Percentiles rank a stretch among this genome's conserved stretches.
Conservation (phyloP, 371 early-diverging fungal genomes). For the Mortierella sp. region DNA sequence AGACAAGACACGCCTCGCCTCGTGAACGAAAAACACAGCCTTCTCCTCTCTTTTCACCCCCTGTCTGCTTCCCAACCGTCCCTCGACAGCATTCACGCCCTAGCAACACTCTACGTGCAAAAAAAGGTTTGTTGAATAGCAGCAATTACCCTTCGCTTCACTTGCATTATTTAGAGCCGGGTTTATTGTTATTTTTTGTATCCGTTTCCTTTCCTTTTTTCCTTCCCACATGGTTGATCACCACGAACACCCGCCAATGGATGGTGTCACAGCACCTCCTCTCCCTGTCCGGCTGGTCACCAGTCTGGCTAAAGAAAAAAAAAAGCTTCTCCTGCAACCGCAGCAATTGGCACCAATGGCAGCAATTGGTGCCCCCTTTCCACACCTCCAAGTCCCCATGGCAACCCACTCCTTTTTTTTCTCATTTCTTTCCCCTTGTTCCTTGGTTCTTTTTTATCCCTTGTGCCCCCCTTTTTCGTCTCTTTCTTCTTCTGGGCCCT, state of each 20-base stretch:
- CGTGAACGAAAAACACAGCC: background rate
- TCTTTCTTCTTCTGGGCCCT: conserved; percentile 1
- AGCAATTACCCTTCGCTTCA: background rate
- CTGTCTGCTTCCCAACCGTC: background rate
- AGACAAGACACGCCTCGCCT: conserved; percentile 1
- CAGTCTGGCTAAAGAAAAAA: background rate
- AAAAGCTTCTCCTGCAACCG: background rate
- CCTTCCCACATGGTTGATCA: conserved; percentile 9
- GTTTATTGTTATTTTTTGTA: background rate
- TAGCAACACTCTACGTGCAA: background rate
- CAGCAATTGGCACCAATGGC: background rate
- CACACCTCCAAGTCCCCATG: background rate
- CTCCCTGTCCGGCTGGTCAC: background rate
- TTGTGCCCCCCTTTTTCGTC: background rate
- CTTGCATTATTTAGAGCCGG: conserved; percentile 1
- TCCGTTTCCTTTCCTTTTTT: background rate
- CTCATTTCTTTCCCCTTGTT: background rate
- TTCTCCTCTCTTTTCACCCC: background rate
- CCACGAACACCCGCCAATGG: background rate
- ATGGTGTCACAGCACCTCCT: background rate
- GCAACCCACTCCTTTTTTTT: conserved; percentile 7
- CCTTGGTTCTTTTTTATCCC: background rate
- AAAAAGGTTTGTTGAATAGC: conserved; percentile 2
- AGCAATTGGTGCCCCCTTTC: background rate
- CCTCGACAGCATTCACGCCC: background rate